phyloP scores from a whole-genome alignment of 148 eudicot species.

The Vaccinium corymbosum region DNA sequence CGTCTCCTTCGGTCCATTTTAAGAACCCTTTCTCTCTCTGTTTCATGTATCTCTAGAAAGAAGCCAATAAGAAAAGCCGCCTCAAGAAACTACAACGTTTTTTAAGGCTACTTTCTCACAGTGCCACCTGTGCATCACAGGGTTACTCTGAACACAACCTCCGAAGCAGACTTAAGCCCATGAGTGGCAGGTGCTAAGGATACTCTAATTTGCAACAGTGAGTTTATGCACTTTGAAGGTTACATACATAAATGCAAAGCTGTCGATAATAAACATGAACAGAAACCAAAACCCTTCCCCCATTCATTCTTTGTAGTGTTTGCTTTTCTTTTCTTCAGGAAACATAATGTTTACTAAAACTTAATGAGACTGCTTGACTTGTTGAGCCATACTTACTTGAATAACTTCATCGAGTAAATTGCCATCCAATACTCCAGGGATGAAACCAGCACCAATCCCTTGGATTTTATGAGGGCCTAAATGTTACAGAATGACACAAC shows the following conservation, averaged over 20 bases:
- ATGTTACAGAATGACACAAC: conserved; percentile 6
- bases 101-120: background rate
- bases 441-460: conserved; percentile 69
- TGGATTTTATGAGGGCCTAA: conserved; percentile 68
- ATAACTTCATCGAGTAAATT: conserved; percentile 54
- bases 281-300: background rate
- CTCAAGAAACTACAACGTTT: background rate
- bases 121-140: background rate
- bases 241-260: background rate
- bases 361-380: background rate
- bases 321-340: background rate
- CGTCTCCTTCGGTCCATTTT: background rate
- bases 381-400: conserved; percentile 38
- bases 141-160: background rate
- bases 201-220: background rate
- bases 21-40: background rate
- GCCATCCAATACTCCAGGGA: conserved; percentile 60
- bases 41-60: background rate
- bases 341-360: background rate
- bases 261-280: background rate
- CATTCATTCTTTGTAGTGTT: background rate
- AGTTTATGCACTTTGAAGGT: background rate
- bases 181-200: background rate
- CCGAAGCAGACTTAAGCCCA: background rate
- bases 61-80: background rate